A percentile compares a stretch with the other conserved stretches of the same genome.
phyloP scores from a whole-genome alignment of 2,329 filamentous ascomycete genomes.

The Verticillium tricorpus region DNA sequence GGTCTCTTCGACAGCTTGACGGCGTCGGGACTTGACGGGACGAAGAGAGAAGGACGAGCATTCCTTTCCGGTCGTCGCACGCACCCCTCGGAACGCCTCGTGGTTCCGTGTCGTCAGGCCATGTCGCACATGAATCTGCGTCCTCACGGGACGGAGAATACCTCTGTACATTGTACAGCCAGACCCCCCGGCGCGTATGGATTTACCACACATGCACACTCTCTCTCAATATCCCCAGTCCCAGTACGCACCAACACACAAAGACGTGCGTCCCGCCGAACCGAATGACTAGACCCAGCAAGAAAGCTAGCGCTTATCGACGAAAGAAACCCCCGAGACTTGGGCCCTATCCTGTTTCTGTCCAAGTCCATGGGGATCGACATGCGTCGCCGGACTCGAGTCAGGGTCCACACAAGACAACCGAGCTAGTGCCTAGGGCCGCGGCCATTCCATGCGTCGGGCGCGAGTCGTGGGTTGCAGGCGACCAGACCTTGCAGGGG shows the following conservation, averaged over 20 bases:
- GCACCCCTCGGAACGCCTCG: neutral
- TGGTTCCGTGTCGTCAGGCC: neutral
- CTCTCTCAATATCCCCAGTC: neutral
- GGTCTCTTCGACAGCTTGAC: no score
- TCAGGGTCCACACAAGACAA: neutral
- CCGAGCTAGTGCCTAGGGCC: neutral
- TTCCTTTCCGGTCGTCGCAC: neutral
- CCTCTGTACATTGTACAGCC: neutral
- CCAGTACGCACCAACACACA: neutral
- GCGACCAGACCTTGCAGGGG: neutral
- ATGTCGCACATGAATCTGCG: neutral
- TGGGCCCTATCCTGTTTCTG: neutral
- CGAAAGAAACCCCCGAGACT: neutral
- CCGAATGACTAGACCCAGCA: neutral
- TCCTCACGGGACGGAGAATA: neutral
- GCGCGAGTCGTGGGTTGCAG: neutral
- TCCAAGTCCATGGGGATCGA: neutral
- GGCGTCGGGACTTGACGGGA: neutral
- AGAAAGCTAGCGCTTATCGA: neutral
- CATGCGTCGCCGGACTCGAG: neutral
- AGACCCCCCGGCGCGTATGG: neutral
- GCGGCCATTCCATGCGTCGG: neutral
- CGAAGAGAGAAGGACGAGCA: neutral
- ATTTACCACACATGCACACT: no score
- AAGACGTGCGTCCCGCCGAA: neutral